Percentiles rank a stretch among this genome's conserved stretches.
Conservation (phyloP, 2,329 filamentous ascomycete genomes). For the Colletotrichum graminicola region DNA sequence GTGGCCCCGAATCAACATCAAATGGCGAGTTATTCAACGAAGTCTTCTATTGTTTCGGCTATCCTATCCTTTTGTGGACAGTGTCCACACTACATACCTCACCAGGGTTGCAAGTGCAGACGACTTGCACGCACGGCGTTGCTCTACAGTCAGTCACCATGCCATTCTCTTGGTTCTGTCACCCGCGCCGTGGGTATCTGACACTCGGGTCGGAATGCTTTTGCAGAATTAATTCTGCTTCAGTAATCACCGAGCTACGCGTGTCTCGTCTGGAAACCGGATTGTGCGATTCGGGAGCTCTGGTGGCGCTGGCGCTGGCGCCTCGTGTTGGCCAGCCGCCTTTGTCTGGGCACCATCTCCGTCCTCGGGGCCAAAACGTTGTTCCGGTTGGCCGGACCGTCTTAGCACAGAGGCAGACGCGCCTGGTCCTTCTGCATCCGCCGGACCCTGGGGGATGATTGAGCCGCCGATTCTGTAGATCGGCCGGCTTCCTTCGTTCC, state of each 20-base stretch:
- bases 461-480: constrained; percentile 58
- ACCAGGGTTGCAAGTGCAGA: background rate
- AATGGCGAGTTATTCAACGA: background rate
- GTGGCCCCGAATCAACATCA: constrained; percentile 7
- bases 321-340: constrained; percentile 46
- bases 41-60: constrained; percentile 13
- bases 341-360: constrained; percentile 11
- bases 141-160: constrained; percentile 4
- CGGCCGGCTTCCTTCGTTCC: constrained; percentile 37
- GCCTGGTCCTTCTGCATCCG: constrained; percentile 15
- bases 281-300: constrained; percentile 52
- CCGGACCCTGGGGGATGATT: constrained; percentile 47
- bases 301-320: constrained; percentile 47
- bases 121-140: background rate
- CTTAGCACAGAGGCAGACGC: background rate
- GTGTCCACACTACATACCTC: background rate
- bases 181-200: background rate
- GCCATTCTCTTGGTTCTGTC: background rate
- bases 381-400: constrained; percentile 23
- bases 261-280: constrained; percentile 58
- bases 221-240: constrained; percentile 9
- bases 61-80: background rate
- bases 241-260: constrained; percentile 24
- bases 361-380: constrained; percentile 2
- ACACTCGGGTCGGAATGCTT: background rate